Evolutionary conservation across 805 yeast genomes (phyloP).

Genomic region (Barnettozyma sucrosica): DNA sequence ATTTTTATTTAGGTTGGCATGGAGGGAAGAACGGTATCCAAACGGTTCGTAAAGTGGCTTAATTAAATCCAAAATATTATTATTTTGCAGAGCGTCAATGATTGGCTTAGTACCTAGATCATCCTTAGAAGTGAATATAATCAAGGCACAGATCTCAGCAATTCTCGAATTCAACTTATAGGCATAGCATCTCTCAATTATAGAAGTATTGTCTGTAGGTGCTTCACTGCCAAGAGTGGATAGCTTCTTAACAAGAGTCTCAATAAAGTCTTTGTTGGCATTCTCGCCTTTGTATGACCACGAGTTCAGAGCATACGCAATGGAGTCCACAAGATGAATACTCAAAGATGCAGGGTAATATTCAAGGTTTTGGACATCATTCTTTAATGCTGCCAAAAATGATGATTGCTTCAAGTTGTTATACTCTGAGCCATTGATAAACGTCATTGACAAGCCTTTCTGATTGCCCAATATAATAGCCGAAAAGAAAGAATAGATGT

Average conservation of each 20-base stretch:
- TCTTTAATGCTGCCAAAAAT: slow-evolving; percentile 49
- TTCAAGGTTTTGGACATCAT: slow-evolving; percentile 45
- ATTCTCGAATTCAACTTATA: slow-evolving; percentile 59
- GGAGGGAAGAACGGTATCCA: slow-evolving; percentile 42
- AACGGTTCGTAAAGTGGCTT: slow-evolving; percentile 37
- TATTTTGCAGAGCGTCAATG: slow-evolving; percentile 34
- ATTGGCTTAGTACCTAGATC: slow-evolving; percentile 38
- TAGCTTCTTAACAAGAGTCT: slow-evolving; percentile 30
- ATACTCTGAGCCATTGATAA: slow-evolving; percentile 49
- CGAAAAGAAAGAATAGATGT: slow-evolving; percentile 58
- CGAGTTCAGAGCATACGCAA: slow-evolving; percentile 68
- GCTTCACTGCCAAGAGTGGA: slow-evolving; percentile 12
- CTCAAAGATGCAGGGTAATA: slow-evolving; percentile 58
- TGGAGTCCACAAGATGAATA: slow-evolving; percentile 62
- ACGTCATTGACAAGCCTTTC: slow-evolving; percentile 68
- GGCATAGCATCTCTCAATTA: slow-evolving; percentile 42
- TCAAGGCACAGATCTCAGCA: slow-evolving; percentile 69
- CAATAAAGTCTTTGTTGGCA: slow-evolving; percentile 29
- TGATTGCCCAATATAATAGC: slow-evolving; percentile 67
- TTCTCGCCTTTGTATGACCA: slow-evolving; percentile 65
- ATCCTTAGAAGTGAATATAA: slow-evolving; percentile 53
- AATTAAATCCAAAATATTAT: slow-evolving; percentile 28
- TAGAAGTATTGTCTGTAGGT: slow-evolving; percentile 15
- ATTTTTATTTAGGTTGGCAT: slow-evolving; percentile 36
- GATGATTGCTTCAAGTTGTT: slow-evolving; percentile 30